phyloP scores from a whole-genome alignment of 495 filamentous ascomycete genomes.

The Penicillium tannophilum region DNA sequence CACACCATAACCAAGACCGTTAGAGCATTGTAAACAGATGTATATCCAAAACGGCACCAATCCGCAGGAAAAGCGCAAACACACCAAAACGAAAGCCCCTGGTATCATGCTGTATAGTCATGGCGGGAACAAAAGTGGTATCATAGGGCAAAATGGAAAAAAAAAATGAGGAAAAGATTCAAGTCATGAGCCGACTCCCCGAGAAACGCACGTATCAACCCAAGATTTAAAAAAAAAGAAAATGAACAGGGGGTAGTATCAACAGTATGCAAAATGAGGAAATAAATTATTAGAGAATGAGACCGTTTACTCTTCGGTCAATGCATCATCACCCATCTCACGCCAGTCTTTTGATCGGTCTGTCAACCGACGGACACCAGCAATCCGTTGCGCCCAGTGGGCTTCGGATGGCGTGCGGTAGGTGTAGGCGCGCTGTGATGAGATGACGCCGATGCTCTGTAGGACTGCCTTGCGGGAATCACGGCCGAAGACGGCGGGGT shows the following conservation, averaged over 20 bases:
- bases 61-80: conserved; percentile 24
- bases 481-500: conserved; percentile 93
- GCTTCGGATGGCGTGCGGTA: conserved; percentile 86
- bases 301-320: conserved; percentile 72
- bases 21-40: conserved; percentile 26
- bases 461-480: conserved; percentile 95
- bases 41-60: conserved; percentile 23
- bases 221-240: conserved; percentile 7
- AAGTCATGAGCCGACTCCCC: conserved; percentile 22
- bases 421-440: conserved; percentile 90
- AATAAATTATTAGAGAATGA: conserved; percentile 7
- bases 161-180: conserved; percentile 4
- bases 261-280: conserved; percentile 11
- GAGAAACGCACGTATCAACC: conserved; percentile 7
- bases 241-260: conserved; percentile 9
- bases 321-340: conserved; percentile 77
- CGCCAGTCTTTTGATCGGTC: conserved; percentile 84
- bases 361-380: conserved; percentile 74
- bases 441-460: conserved; percentile 95
- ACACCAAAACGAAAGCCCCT: conserved; percentile 37
- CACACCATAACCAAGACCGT: conserved; percentile 24
- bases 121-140: conserved; percentile 50
- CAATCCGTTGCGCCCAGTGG: conserved; percentile 79
- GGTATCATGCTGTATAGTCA: conserved; percentile 47
- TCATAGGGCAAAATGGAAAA: conserved; percentile 32